Evolutionary conservation across 108 stramenopile species (phyloP), one percentile per base, ranked within the genome.

Genomic region (Epithemia pelagica): DNA sequence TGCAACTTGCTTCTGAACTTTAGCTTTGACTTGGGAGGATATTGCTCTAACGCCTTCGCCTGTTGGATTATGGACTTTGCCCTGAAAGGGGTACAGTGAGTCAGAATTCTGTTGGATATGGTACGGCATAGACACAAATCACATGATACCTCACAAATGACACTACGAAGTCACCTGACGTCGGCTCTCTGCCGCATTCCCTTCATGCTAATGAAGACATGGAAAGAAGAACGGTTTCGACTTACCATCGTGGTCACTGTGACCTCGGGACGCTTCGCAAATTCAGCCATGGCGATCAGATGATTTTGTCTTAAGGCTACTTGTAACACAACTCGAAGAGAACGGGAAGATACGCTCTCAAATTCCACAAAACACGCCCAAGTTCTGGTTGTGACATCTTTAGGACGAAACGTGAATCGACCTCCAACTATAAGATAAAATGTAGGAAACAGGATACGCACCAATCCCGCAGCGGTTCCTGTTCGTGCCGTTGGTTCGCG

Each of bases 161-260:
- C n/a, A n/a, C n/a, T n/a, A n/a, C n/a, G n/a, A n/a, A n/a, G n/a
- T n/a, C n/a, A n/a, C n/a, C n/a, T n/a, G n/a, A n/a, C n/a, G n/a
- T n/a, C n/a, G n/a, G n/a, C n/a, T n/a, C n/a, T n/a, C n/a, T n/a
- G n/a, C n/a, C n/a, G n/a, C n/a, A n/a, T n/a, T n/a, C n/a, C n/a
- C n/a, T n/a, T n/a, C n/a, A n/a, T n/a, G n/a, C n/a, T n/a, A n/a
- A n/a, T n/a, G n/a, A n/a, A n/a, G n/a, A n/a, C n/a, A n/a, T n/a
- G n/a, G n/a, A n/a, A n/a, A n/a, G n/a, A n/a, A n/a, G n/a, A n/a
- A n/a, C n/a, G n/a, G n/a, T 58, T 8, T 58, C 18, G 21, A 76
- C 86, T 75, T 63, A 91, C 90, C 90, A 91, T 91, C 52, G 90
- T 91, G 28, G 74, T 70, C 32, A 91, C 67, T 1, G 90, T 91